Percentiles rank a stretch among this genome's conserved stretches.
Evolutionary conservation across 106 monocot genomes (phyloP).

Genomic region (Gastrodia elata): DNA sequence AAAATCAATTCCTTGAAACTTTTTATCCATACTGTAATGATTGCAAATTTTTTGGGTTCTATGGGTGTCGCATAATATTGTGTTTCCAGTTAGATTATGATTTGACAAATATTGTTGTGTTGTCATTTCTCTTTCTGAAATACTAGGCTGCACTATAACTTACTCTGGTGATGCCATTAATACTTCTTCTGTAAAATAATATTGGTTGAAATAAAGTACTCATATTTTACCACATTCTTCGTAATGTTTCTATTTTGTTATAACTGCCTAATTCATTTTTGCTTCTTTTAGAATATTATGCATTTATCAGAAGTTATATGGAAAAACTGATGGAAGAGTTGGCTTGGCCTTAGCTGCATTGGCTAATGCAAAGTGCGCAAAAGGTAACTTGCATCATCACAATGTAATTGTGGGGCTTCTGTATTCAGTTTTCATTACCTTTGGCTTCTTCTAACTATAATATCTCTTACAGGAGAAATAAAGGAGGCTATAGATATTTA

Average conservation of each 20-base stretch:
- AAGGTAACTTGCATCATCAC: conserved; percentile 35
- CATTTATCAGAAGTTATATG: conserved; percentile 53
- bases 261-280: background rate
- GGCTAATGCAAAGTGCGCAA: conserved; percentile 69
- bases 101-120: background rate
- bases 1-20: background rate
- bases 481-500: conserved; percentile 62
- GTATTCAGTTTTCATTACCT: background rate
- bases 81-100: background rate
- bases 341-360: conserved; percentile 79
- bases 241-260: background rate
- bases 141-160: background rate
- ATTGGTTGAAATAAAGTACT: background rate
- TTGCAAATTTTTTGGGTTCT: background rate
- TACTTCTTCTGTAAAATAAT: background rate
- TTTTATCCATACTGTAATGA: background rate
- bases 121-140: background rate
- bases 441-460: background rate
- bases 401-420: background rate
- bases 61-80: background rate
- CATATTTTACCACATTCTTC: background rate
- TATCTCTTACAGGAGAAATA: conserved; percentile 33
- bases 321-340: conserved; percentile 63
- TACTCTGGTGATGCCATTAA: background rate
- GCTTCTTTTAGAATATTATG: conserved; percentile 34